Base-by-base conservation (phyloP, 257 asterid species). In the Handroanthus guayacan region DNA sequence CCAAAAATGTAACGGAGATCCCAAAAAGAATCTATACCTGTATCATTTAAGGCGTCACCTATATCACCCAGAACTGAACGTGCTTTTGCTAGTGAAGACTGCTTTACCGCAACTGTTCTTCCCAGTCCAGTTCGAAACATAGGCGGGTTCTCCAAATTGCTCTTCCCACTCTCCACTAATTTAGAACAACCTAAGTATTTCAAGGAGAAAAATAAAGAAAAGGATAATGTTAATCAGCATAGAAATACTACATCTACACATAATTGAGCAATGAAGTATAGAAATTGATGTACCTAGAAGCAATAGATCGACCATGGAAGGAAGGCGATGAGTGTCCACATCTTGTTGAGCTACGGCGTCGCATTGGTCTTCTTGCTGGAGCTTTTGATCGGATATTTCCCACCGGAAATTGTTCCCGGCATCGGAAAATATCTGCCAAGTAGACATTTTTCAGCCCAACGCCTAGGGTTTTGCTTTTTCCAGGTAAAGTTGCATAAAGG, bases 271-370 rank as follows among this genome's bases (percentile, higher is more conserved):
- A 48, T 11, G 47, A 44, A 71, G 62, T 36, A n/a, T 16, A 48
- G 25, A 17, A 20, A 44, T 39, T 17, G 75, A 51, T 7, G 44
- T 85, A 79, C 99, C 99, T 84, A 88, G 88, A 75, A 89, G 91
- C 84, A 95, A 85, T 64, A 95, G 89, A 81, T 95, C 98, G 65
- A 88, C 73, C 92, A 95, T 90, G 43, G 98, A 91, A 69, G 98
- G 98, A 58, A 95, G 90, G 73, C 86, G 94, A 58, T 68, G 80
- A 69, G 86, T 36, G 45, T 62, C 82, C 9, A 70, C 61, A 61
- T 69, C 81, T 16, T 60, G 75, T 9, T 68, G 87, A 75, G 81
- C 64, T 72, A 47, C 82, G 76, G 74, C 62, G 38, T 75, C 75
- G 74, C 60, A 56, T 3, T 83, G 39, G 66, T 80, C 82, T 31